Base-by-base conservation (phyloP, 768 basidiomycete genomes). In the Cystofilobasidium macerans region DNA sequence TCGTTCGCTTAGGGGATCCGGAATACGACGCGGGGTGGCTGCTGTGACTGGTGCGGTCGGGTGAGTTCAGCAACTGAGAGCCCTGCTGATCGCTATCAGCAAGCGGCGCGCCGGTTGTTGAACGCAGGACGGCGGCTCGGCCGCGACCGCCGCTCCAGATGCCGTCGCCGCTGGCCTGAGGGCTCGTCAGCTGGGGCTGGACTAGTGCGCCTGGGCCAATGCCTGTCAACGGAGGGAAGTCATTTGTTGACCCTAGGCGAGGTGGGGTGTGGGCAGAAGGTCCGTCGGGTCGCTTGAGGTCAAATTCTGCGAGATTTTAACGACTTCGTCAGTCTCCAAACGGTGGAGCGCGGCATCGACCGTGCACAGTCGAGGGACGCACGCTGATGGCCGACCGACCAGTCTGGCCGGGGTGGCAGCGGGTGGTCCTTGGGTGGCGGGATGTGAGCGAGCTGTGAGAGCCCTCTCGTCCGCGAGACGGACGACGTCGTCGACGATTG, bases 401-500 rank as follows among this genome's bases (percentile, higher is more conserved):
- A 67, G 43, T 67, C 65, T 22, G 65, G 65, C 38, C 65, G 53
- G 20, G 65, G 38, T 33, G 65, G 65, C 22, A 67, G 38, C 3
- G 65, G 65, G n/a, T 67, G 65, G 36, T 67, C 65, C 60, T 67
- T 67, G 11, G 65, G 65, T 12, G 65, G 65, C 18, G 59, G 65
- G 53, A 67, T 67, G n/a, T 61, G 61, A 18, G 60, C 65, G 3
- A 67, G 32, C 43, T 62, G 65, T 2, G 47, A 42, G n/a, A 59
- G 43, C 40, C 24, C 58, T 32, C 60, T 26, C 40, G 61, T 26
- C 24, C 60, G 30, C 16, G 65, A 67, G 20, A 48, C 58, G 14
- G 58, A 61, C 20, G 65, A 61, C 11, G 61, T 67, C 6, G 58
- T 67, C 2, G 58, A 60, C 6, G 48, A 53, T 60, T 67, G 22